phyloP scores from a whole-genome alignment of 495 filamentous ascomycete genomes.

The Annulohypoxylon nitens region DNA sequence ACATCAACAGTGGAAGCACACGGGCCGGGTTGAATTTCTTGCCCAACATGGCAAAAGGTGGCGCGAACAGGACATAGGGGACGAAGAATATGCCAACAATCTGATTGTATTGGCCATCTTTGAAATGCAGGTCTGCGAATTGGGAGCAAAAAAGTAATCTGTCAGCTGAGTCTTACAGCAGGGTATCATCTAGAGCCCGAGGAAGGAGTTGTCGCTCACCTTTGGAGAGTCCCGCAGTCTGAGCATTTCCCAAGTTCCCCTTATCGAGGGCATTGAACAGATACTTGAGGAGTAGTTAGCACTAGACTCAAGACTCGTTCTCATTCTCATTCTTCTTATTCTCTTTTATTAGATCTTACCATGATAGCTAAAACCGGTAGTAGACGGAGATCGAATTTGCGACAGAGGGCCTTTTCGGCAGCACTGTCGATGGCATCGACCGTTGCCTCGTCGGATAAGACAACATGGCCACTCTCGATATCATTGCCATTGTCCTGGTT shows the following conservation, averaged over 20 bases:
- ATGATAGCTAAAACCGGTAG: constrained; percentile 74
- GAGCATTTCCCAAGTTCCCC: constrained; percentile 76
- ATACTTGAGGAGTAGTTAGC: constrained; percentile 50
- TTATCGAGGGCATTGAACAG: constrained; percentile 76
- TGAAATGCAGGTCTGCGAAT: constrained; percentile 67
- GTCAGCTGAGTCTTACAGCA: constrained; percentile 17
- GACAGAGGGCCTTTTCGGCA: constrained; percentile 72
- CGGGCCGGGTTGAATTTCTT: constrained; percentile 74
- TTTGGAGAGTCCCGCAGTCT: constrained; percentile 66
- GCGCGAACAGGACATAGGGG: constrained; percentile 80
- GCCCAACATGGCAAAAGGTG: constrained; percentile 74
- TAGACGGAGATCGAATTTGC: constrained; percentile 73
- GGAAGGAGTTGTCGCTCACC: constrained; percentile 60
- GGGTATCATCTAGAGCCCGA: background rate
- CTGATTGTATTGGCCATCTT: constrained; percentile 75
- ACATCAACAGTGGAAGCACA: constrained; percentile 77
- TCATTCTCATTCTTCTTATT: background rate
- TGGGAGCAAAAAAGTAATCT: background rate
- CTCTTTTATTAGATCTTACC: constrained; percentile 56
- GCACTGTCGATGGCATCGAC: constrained; percentile 50
- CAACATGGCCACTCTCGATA: constrained; percentile 37
- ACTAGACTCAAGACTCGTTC: background rate
- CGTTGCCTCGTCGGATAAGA: constrained; percentile 27
- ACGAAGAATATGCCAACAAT: constrained; percentile 81
- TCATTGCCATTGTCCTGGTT: constrained; percentile 38